Conservation (phyloP, 2,329 filamentous ascomycete genomes). For the Ophiostoma piceae region DNA sequence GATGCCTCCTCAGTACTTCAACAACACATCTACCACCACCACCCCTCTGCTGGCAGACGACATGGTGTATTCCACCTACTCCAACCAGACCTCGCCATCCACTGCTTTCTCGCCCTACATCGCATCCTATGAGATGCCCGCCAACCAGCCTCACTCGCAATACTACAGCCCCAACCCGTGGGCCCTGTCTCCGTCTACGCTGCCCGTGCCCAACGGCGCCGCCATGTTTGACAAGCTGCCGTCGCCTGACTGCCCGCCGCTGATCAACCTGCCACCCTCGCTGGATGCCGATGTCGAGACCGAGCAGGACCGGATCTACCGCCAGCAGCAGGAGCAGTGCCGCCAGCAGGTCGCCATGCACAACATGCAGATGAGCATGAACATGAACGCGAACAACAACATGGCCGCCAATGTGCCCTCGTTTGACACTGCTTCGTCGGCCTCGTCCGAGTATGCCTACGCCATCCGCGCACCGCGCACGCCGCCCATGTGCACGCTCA, state of each 20-base stretch:
- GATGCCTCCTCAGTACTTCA: constrained; percentile 28
- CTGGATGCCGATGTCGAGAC: constrained; percentile 6
- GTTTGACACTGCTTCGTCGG: neutral
- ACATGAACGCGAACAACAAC: neutral
- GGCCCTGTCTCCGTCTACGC: constrained; percentile 30
- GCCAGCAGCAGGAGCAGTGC: constrained; percentile 15
- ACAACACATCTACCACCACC: constrained; percentile 21
- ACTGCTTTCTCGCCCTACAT: constrained; percentile 50
- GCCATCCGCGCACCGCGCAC: constrained; percentile 10
- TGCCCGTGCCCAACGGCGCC: constrained; percentile 19
- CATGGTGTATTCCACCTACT: constrained; percentile 44
- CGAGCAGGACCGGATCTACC: constrained; percentile 14
- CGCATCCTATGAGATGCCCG: constrained; percentile 15
- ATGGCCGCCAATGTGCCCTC: neutral
- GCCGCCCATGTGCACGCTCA: constrained; percentile 13
- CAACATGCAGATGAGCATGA: constrained; percentile 3
- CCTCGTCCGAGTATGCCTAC: constrained; percentile 9
- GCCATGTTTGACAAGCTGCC: constrained; percentile 27
- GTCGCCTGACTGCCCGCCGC: constrained; percentile 27
- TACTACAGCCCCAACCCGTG: constrained; percentile 41
- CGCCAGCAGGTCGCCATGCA: constrained; percentile 3
- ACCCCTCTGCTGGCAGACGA: constrained; percentile 17
- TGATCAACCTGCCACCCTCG: constrained; percentile 18
- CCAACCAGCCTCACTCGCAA: constrained; percentile 33
- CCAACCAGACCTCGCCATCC: constrained; percentile 53